These are phyloP conservation scores for Neoascochyta sp. DNA, from an alignment of 2,329 filamentous ascomycete species.

Conservation along the genomic window DNA sequence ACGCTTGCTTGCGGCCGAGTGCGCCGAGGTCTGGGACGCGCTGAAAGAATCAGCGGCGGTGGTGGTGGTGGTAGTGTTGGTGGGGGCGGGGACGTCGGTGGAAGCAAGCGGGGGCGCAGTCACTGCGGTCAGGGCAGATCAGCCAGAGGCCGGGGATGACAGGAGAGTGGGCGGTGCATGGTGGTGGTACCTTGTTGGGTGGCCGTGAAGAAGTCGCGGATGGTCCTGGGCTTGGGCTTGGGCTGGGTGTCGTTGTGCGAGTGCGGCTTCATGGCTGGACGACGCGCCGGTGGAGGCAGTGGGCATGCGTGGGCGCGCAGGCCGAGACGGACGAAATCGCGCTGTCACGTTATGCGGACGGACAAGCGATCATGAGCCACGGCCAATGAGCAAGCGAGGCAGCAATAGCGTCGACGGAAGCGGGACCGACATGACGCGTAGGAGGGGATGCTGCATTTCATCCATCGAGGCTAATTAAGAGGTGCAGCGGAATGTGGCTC, in stretches of 20 bases:
- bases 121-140: too few species aligned
- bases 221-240: conserved; percentile 3
- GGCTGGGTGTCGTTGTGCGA: conserved; percentile 5
- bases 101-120: too few species aligned
- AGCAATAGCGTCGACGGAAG: conserved; percentile 1
- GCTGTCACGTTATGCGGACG: too few species aligned
- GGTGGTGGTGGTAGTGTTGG: too few species aligned
- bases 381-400: background rate
- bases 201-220: conserved; percentile 16
- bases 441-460: background rate
- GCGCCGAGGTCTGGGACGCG: conserved; percentile 25
- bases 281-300: too few species aligned
- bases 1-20: conserved; percentile 43
- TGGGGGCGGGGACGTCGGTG: too few species aligned
- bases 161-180: too few species aligned
- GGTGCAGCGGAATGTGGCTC: conserved; percentile 16
- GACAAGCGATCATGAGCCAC: background rate
- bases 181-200: too few species aligned
- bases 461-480: conserved; percentile 6
- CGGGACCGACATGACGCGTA: conserved; percentile 6
- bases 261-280: too few species aligned
- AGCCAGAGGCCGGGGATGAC: too few species aligned
- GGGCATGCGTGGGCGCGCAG: too few species aligned
- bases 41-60: too few species aligned
- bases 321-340: background rate